Conservation (phyloP, 2,329 filamentous ascomycete genomes). For the Arachnomyces sp. region DNA sequence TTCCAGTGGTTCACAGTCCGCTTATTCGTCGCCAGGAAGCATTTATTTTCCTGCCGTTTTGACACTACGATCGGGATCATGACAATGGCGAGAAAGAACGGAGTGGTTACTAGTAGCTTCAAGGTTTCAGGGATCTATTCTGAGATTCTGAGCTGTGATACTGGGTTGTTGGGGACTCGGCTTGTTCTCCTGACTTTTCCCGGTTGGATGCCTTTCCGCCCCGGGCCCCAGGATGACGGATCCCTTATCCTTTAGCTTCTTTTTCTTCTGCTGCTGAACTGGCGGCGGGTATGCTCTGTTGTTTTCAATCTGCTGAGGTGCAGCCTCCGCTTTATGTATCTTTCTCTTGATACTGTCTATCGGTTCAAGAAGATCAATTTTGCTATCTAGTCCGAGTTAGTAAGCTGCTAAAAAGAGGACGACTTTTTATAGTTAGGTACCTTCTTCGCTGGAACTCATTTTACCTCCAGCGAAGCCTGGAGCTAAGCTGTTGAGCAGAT, state of each 20-base stretch:
- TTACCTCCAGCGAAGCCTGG: slow-evolving; percentile 76
- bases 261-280: slow-evolving; percentile 59
- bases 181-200: no score
- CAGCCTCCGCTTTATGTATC: slow-evolving; percentile 74
- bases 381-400: slow-evolving; percentile 52
- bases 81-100: no score
- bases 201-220: background rate
- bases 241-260: slow-evolving; percentile 72
- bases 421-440: slow-evolving; percentile 10
- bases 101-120: no score
- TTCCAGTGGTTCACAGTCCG: no score
- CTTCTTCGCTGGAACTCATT: slow-evolving; percentile 67
- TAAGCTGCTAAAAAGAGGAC: background rate
- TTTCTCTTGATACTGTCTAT: slow-evolving; percentile 71
- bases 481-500: slow-evolving; percentile 82
- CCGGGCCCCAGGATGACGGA: slow-evolving; percentile 58
- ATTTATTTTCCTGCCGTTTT: no score
- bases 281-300: slow-evolving; percentile 72
- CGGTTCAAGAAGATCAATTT: slow-evolving; percentile 86
- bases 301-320: slow-evolving; percentile 67
- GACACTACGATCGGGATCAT: no score
- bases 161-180: no score
- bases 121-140: no score
- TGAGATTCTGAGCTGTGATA: no score
- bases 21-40: no score